A percentile compares a stretch with the other conserved stretches of the same genome.
Conservation (phyloP, 2,329 filamentous ascomycete genomes). For the Xylariaceae sp. region DNA sequence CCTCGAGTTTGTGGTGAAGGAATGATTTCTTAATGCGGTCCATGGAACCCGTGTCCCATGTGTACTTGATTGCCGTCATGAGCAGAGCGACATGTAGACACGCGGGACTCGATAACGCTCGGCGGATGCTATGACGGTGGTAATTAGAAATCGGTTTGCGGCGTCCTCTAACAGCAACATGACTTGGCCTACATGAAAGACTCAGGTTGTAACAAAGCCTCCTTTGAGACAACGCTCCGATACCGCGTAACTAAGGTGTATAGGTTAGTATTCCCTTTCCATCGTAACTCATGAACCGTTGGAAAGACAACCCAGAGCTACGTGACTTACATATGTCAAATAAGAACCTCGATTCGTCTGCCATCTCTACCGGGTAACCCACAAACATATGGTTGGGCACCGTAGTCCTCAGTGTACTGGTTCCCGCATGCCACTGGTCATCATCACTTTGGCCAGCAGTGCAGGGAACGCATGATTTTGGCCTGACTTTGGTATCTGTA, state of each 20-base stretch:
- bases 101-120: conserved; percentile 34
- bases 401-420: conserved; percentile 24
- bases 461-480: conserved; percentile 22
- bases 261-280: conserved; percentile 10
- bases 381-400: conserved; percentile 30
- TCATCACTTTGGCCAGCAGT: conserved; percentile 18
- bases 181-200: conserved; percentile 26
- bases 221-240: conserved; percentile 32
- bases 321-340: conserved; percentile 33
- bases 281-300: not conserved
- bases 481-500: conserved; percentile 26
- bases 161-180: not conserved
- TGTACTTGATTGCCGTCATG: conserved; percentile 34
- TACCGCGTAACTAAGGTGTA: conserved; percentile 30
- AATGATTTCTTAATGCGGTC: conserved; percentile 33
- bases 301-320: not conserved
- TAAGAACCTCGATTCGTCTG: conserved; percentile 31
- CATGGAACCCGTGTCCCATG: conserved; percentile 38
- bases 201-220: conserved; percentile 25
- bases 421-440: conserved; percentile 26
- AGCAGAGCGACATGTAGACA: conserved; percentile 34
- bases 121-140: conserved; percentile 24
- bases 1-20: conserved; percentile 35
- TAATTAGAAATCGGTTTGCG: conserved; percentile 3
- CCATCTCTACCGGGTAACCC: conserved; percentile 31